Percentiles rank a stretch among this genome's conserved stretches.
Evolutionary conservation across 805 yeast genomes (phyloP).

Genomic region (Sugiyamaella mastotermitis): DNA sequence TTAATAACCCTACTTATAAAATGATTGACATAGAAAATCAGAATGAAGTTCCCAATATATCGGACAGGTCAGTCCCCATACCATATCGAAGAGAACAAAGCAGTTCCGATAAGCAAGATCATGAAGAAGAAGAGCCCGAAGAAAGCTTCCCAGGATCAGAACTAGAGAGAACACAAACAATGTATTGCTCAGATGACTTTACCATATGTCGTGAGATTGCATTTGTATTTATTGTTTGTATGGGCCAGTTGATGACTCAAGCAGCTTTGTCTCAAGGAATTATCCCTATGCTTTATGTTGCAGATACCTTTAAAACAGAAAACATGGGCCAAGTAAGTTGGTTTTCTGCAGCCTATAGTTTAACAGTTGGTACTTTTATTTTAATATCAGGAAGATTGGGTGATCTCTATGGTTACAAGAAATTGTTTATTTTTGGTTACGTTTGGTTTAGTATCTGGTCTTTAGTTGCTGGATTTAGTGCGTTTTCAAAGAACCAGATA

Average conservation of each 20-base stretch:
- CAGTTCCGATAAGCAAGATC: no score
- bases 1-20: no score
- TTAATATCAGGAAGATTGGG: conserved; percentile 65
- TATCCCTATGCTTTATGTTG: conserved; percentile 28
- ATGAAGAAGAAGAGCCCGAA: no score
- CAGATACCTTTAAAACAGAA: conserved; percentile 25
- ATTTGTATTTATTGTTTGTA: conserved; percentile 23
- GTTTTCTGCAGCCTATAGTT: conserved; percentile 67
- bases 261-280: conserved; percentile 32
- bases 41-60: no score
- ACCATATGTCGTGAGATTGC: conserved; percentile 17
- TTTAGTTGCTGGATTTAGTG: conserved; percentile 51
- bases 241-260: conserved; percentile 36
- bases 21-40: no score
- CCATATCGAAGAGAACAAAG: no score
- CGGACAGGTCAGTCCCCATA: no score
- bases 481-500: conserved; percentile 45
- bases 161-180: no score
- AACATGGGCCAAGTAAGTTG: conserved; percentile 40
- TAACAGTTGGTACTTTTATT: conserved; percentile 69
- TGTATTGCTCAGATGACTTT: no score
- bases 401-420: conserved; percentile 61
- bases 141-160: no score
- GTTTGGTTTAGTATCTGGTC: conserved; percentile 52
- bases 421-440: conserved; percentile 50